Evolutionary conservation across 108 stramenopile species (phyloP).

Genomic region (Bacterosira constricta): DNA sequence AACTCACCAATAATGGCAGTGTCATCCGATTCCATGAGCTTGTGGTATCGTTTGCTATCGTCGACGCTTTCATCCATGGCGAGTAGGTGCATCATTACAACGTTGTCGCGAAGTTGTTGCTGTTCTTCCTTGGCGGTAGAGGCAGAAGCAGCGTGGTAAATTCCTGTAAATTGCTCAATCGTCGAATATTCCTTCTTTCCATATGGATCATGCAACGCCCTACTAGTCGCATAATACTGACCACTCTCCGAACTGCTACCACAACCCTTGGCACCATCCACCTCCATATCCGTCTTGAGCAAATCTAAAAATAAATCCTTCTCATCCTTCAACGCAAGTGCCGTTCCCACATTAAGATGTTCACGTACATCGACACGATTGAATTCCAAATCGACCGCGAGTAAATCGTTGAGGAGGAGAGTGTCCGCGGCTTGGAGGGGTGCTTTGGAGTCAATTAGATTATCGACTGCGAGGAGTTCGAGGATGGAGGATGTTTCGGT

Average conservation of each 20-base stretch:
- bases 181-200: conserved; percentile 1
- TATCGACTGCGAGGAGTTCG: conserved; percentile 36
- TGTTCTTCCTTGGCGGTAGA: background rate
- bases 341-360: conserved; percentile 10
- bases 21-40: conserved; percentile 11
- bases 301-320: conserved; percentile 35
- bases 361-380: background rate
- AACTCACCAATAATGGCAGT: conserved; percentile 29
- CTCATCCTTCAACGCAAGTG: conserved; percentile 20
- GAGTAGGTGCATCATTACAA: conserved; percentile 32
- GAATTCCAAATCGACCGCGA: conserved; percentile 33
- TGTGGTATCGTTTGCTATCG: conserved; percentile 13
- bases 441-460: conserved; percentile 21
- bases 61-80: conserved; percentile 43
- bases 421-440: background rate
- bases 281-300: conserved; percentile 25
- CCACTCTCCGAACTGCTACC: background rate
- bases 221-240: conserved; percentile 13
- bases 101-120: background rate
- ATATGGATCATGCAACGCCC: conserved; percentile 36
- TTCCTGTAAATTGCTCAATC: conserved; percentile 17
- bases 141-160: conserved; percentile 18
- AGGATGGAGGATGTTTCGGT: conserved; percentile 4
- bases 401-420: conserved; percentile 22
- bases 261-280: conserved; percentile 15